Evolutionary conservation across 129 eudicot genomes (phyloP).

Genomic region (Flaveria brownii): DNA sequence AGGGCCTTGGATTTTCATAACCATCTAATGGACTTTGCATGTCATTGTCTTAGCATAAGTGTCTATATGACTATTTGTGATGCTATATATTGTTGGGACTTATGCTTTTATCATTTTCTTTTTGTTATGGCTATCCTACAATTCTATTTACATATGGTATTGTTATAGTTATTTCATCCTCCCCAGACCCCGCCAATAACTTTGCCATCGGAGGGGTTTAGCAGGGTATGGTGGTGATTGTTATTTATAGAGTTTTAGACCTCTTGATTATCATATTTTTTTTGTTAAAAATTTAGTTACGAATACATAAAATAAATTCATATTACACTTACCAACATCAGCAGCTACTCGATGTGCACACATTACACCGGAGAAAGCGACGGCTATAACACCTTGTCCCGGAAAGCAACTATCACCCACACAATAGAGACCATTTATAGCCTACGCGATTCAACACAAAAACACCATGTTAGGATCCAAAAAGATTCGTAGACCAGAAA

Average conservation of each 20-base stretch:
- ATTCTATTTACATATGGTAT: no score
- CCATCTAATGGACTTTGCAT: no score
- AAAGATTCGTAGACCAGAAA: neutral
- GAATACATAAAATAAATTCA: neutral
- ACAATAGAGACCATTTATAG: slow-evolving; percentile 82
- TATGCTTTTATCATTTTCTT: no score
- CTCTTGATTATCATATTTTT: neutral
- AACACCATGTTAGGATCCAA: neutral
- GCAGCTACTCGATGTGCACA: slow-evolving; percentile 99
- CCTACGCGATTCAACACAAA: slow-evolving; percentile 51
- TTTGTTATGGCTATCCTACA: no score
- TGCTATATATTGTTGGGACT: no score
- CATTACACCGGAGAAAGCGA: slow-evolving; percentile 96
- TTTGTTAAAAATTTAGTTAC: neutral
- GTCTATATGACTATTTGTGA: no score
- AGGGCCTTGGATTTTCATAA: no score
- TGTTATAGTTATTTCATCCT: no score
- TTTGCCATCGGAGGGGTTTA: no score
- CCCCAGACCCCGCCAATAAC: no score
- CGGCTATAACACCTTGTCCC: slow-evolving; percentile 99
- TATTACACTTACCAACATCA: slow-evolving; percentile 63
- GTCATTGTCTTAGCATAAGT: no score
- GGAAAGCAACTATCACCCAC: slow-evolving; percentile 99
- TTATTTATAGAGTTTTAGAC: neutral
- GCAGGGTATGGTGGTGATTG: no score